Evolutionary conservation across 345 rosid genomes (phyloP), one percentile per base, ranked within the genome.

Genomic region (Syzygium aromaticum): DNA sequence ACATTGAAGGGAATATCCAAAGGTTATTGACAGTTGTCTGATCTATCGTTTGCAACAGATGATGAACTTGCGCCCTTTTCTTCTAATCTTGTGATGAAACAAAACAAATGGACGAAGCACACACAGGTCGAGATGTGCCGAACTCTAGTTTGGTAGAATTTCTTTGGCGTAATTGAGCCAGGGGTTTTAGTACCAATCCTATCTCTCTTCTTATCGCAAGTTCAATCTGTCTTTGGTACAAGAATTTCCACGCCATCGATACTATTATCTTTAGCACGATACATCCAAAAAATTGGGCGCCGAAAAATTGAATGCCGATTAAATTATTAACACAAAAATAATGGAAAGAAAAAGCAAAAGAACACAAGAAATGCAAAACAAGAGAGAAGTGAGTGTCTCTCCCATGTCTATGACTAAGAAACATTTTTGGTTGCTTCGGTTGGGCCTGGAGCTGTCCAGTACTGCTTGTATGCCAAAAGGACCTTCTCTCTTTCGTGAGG

Each of bases 401-500:
- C 49, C 43, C 43, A 23, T 63, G 51, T 73, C 54, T 43, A 52
- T 53, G 33, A 38, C 84, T 53, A 25, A 22, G 86, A 86, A 46
- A 25, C 61, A 14, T 14, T 56, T 17, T 46, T 51, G 52, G 85
- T 25, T 57, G 78, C 87, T 33, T 64, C 86, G 17, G 7, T 52
- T 78, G 85, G 84, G 38, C 78, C 86, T 22, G 91, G 89, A 56
- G 90, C 90, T 78, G 98, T 94, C 99, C 99, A 98, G 84, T 96
- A 95, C 84, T 87, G 91, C 90, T 98, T 98, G n/a, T 86, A 89
- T 4, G 98, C 99, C 87, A 94, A 94, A 56, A 95, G 95, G 86
- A 96, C 92, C 90, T 96, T 98, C 89, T 92, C 95, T 89, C 99
- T 94, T 49, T 91, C 88, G 84, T 90, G 96, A 16, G 99, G 96